Evolutionary conservation across 176 grass and related monocot species (phyloP), one percentile per base, ranked within the genome.

Genomic region (Zoysia pacifica): DNA sequence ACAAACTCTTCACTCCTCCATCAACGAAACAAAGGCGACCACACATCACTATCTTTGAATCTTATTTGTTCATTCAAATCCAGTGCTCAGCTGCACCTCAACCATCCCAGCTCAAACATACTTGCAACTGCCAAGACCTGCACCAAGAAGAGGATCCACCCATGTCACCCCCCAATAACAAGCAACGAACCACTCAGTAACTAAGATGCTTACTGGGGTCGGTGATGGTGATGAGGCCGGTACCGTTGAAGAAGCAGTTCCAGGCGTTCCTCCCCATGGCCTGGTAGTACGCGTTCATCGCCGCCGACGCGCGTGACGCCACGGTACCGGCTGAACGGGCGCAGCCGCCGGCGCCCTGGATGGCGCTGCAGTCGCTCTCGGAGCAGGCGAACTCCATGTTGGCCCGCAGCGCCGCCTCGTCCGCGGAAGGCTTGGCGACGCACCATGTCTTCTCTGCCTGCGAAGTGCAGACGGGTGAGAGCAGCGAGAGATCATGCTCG

Each of bases 191-290:
- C 8, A 10, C 41, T 37, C 4, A 10, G 2, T 54, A 28, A 28
- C 28, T 28, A 11, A 2, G 55, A 58, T 89, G 6, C 78, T 91
- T 65, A 88, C 90, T 91, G 56, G 90, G 90, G 64, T 91, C 82
- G 2, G 86, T 88, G 75, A 85, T 71, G 62, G 58, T 81, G 59
- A 86, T 72, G 82, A 91, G 69, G 48, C 86, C 90, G 12, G 82
- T 85, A 74, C 69, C 82, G 5, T 88, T 88, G 82, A 91, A 91
- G 82, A 86, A 79, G 83, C 90, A 88, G 70, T 91, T 91, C 90
- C 86, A 91, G 0, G 79, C 10, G 86, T 91, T 91, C 83, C 86
- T 85, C 4, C 79, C 86, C 43, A 2, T 56, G 48, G 69, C 62
- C 70, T 86, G 86, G 70, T 91, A 91, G 65, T 91, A 91, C 58